Percentiles rank a stretch among this genome's conserved stretches.
These are phyloP conservation scores for Gastrodia elata DNA, from an alignment of 106 monocot genomes.

Conservation along the genomic window DNA sequence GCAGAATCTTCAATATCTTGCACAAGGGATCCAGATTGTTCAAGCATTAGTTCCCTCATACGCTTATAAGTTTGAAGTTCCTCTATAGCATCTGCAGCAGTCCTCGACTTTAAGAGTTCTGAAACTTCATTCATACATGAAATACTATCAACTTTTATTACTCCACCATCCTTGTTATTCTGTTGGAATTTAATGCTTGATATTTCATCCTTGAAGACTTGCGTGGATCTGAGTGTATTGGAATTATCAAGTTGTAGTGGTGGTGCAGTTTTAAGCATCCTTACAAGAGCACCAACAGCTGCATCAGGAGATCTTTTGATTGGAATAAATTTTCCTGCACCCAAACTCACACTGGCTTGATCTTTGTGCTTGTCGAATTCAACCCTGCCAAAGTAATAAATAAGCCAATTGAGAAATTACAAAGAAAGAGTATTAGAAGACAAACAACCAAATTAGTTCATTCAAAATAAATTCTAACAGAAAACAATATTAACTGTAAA, in stretches of 20 bases:
- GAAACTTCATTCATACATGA: constrained; percentile 20
- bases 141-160: background rate
- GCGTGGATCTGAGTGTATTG: background rate
- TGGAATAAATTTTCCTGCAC: constrained; percentile 16
- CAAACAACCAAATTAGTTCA: background rate
- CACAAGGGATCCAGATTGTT: constrained; percentile 16
- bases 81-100: constrained; percentile 54
- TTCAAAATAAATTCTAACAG: background rate
- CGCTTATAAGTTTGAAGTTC: constrained; percentile 51
- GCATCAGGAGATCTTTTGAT: constrained; percentile 58
- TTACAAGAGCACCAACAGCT: constrained; percentile 56
- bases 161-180: constrained; percentile 4
- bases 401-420: background rate
- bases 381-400: constrained; percentile 20
- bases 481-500: background rate
- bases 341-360: constrained; percentile 10
- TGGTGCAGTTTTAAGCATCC: constrained; percentile 52
- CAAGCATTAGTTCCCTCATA: constrained; percentile 49
- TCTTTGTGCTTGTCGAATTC: constrained; percentile 18
- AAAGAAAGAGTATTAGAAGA: background rate
- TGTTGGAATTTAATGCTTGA: background rate
- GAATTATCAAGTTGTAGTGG: constrained; percentile 34
- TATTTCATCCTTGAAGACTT: constrained; percentile 7
- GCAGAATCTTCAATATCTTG: constrained; percentile 6
- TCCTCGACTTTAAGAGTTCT: constrained; percentile 36